Percentiles rank a stretch among this genome's conserved stretches.
Evolutionary conservation across 768 basidiomycete genomes (phyloP).

Genomic region (Rubroboletus satanas): DNA sequence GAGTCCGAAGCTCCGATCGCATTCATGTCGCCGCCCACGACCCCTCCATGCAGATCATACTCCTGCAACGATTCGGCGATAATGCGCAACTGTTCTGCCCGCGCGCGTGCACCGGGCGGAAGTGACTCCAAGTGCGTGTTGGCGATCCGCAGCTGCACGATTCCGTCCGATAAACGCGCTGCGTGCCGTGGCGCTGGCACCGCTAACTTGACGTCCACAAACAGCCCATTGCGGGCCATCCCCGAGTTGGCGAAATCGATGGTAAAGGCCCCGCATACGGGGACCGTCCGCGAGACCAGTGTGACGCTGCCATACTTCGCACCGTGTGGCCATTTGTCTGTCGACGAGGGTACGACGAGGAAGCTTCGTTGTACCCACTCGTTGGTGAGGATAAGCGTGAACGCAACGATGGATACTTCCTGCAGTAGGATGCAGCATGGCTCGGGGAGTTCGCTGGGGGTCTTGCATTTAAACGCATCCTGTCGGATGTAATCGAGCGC

Average conservation of each 20-base stretch:
- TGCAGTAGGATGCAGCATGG: slow-evolving; percentile 68
- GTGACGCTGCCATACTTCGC: slow-evolving; percentile 66
- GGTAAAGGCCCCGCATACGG: slow-evolving; percentile 45
- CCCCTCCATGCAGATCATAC: slow-evolving; percentile 47
- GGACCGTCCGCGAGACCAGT: slow-evolving; percentile 55
- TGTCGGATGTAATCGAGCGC: slow-evolving; percentile 54
- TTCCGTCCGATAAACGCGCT: slow-evolving; percentile 32
- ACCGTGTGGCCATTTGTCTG: slow-evolving; percentile 50
- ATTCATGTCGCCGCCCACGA: slow-evolving; percentile 75
- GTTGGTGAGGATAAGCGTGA: slow-evolving; percentile 48
- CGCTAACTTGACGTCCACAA: slow-evolving; percentile 52
- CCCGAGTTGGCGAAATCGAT: slow-evolving; percentile 50
- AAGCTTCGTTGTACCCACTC: slow-evolving; percentile 64
- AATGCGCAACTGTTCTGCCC: slow-evolving; percentile 49
- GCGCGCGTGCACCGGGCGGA: slow-evolving; percentile 40
- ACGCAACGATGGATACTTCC: slow-evolving; percentile 50
- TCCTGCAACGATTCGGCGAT: slow-evolving; percentile 50
- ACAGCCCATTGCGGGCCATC: slow-evolving; percentile 53
- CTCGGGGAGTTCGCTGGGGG: slow-evolving; percentile 41
- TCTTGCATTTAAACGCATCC: slow-evolving; percentile 46
- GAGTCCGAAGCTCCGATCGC: slow-evolving; percentile 48
- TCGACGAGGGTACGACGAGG: slow-evolving; percentile 50
- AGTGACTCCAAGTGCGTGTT: slow-evolving; percentile 78
- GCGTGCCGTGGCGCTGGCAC: slow-evolving; percentile 31
- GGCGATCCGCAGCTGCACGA: slow-evolving; percentile 53